These are phyloP conservation scores for Talaromyces sp. DNA, from an alignment of 2,329 filamentous ascomycete species.

Conservation along the genomic window DNA sequence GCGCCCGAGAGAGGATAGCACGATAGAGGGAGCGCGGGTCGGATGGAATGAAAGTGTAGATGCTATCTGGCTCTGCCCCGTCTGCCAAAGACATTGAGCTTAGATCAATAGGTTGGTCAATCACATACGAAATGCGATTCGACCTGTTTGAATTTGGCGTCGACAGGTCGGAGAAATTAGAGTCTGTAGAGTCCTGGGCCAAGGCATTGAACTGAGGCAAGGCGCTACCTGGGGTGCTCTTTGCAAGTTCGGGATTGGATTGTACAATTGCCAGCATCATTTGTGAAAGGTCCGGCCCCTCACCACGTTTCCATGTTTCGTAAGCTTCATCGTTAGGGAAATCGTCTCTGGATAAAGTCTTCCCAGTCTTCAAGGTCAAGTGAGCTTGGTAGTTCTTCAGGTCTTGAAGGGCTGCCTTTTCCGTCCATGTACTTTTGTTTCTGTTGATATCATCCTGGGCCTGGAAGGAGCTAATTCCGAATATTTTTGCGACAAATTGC, in stretches of 20 bases:
- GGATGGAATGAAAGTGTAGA: slow-evolving; percentile 84
- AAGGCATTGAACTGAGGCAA: slow-evolving; percentile 50
- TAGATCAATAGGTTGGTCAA: slow-evolving; percentile 59
- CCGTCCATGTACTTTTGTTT: slow-evolving; percentile 77
- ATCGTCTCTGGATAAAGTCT: slow-evolving; percentile 72
- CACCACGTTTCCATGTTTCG: slow-evolving; percentile 84
- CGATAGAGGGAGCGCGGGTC: slow-evolving; percentile 80
- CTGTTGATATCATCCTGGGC: slow-evolving; percentile 83
- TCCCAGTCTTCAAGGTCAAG: slow-evolving; percentile 71
- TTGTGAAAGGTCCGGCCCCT: slow-evolving; percentile 77
- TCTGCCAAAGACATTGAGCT: slow-evolving; percentile 58
- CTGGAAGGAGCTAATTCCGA: slow-evolving; percentile 70
- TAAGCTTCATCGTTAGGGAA: slow-evolving; percentile 88
- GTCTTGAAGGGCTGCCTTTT: slow-evolving; percentile 82
- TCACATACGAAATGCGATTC: slow-evolving; percentile 47
- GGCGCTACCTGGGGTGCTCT: slow-evolving; percentile 57
- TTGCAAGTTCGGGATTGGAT: slow-evolving; percentile 77
- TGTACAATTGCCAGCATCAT: slow-evolving; percentile 91
- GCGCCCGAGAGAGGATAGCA: slow-evolving; percentile 69
- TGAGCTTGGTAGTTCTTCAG: slow-evolving; percentile 90
- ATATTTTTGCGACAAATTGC: slow-evolving; percentile 78
- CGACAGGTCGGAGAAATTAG: slow-evolving; percentile 41
- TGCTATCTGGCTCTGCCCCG: slow-evolving; percentile 40
- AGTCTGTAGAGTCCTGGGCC: slow-evolving; percentile 25
- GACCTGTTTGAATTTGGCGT: slow-evolving; percentile 41